Base-by-base conservation (phyloP, 2,329 filamentous ascomycete genomes). In the Podosphaera fusca region DNA sequence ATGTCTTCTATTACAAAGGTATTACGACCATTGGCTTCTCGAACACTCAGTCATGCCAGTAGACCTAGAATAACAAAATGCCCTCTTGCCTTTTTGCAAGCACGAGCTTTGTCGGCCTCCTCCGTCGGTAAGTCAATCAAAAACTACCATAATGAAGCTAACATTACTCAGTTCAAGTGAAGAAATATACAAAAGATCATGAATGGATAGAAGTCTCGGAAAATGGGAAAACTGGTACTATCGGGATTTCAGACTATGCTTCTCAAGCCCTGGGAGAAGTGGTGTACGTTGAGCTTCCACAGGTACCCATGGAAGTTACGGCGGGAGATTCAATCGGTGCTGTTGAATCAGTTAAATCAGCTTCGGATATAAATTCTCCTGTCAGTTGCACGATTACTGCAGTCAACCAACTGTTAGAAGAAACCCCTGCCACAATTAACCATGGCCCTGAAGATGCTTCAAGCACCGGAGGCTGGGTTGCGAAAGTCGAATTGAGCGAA, bases 311-410 rank as follows among this genome's bases (percentile, higher is more conserved):
- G 64, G 78, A 83, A 65, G 77, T 94, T 60, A 71, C 72, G 58
- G 78, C 81, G 58, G 88, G 88, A 66, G 90, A 96, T 68, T 77
- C 84, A 62, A 85, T 96, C 64, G 92, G 92, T 63, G 88, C 90
- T 59, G 90, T 98, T 64, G 92, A 98, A 75, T 95, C 88, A 2
- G 92, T 98, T 71, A 98, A 98, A 77, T 92, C 85, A 61, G 92
- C 92, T n/a, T 90, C 87, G 61, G 92, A 98, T 70, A 95, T 98
- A 75, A 84, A 95, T 73, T 82, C 87, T 12, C 92, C 92, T 21
- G 78, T 95, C 63, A 73, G 77, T 56, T 90, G 90, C 67, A 84
- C 74, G 63, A 80, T 98, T 60, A 76, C 79, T 42, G 79, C 84
- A 66, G 75, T 82, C 65, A 98, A 98, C 74, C 67, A 68, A 9